Evolutionary conservation across 1,284 basidiomycete genomes (phyloP).

Genomic region (Schizopora paradoxa): DNA sequence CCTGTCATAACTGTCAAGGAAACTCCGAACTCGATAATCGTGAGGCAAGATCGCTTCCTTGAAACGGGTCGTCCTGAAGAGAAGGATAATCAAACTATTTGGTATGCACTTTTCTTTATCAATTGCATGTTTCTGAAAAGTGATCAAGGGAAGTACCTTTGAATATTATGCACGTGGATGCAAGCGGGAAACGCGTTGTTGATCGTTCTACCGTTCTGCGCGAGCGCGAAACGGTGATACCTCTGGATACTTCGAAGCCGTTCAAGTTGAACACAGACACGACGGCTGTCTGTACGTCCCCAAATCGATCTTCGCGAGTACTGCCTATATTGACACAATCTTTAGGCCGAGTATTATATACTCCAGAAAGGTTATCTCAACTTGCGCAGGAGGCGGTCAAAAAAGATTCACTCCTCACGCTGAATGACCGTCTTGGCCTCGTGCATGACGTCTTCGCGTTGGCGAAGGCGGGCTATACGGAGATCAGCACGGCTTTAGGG

Average conservation of each 20-base stretch:
- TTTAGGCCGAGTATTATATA: constrained; percentile 83
- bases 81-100: constrained; percentile 88
- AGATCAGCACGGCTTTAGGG: constrained; percentile 73
- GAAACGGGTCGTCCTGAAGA: constrained; percentile 75
- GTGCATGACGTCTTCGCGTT: constrained; percentile 79
- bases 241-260: constrained; percentile 64
- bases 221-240: constrained; percentile 64
- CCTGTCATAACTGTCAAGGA: constrained; percentile 88
- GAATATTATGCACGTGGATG: constrained; percentile 62
- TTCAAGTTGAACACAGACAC: constrained; percentile 91
- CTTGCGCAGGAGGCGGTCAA: constrained; percentile 79
- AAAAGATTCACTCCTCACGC: constrained; percentile 58
- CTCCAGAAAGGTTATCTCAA: constrained; percentile 71
- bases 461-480: constrained; percentile 73
- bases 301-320: background rate
- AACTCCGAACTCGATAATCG: constrained; percentile 57
- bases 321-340: background rate
- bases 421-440: constrained; percentile 85
- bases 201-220: constrained; percentile 70
- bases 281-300: constrained; percentile 76
- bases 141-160: constrained; percentile 74
- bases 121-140: too few species aligned
- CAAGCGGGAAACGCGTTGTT: constrained; percentile 51
- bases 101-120: constrained; percentile 42
- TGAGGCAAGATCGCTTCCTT: constrained; percentile 92